Evolutionary conservation across 257 asterid genomes (phyloP), one percentile per base, ranked within the genome.

Genomic region (Linaria vulgaris): DNA sequence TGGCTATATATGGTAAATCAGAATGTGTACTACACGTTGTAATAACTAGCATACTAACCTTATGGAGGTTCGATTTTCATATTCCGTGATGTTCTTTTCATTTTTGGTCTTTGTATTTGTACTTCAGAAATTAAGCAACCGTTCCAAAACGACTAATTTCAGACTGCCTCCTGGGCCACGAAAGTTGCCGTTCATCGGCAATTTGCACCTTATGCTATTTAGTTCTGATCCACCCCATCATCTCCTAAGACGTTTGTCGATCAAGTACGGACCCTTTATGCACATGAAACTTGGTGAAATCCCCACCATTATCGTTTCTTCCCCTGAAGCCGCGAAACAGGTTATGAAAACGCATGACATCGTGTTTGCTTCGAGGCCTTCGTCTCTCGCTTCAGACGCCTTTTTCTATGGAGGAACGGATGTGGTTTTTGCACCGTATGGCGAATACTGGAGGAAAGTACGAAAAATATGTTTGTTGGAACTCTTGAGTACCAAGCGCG

Each of bases 371-470:
- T 52, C 59, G 0, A 74, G 78, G 45, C 80, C 80, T 47, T 27
- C 20, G 24, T 59, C 59, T 38, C 61, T 68, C 15, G 72, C 69
- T 17, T 1, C 72, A 46, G 27, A 60, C 12, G 55, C 51, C 7
- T 14, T 66, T 3, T 30, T 69, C 14, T 46, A 70, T 23, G 52
- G 59, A 48, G 31, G 45, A 30, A 59, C 57, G 6, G 58, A 51
- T n/a, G 52, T 77, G 30, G 58, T 24, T 1, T 77, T 77, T 68
- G 12, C 72, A n/a, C 78, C 78, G 0, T 59, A 46, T 17, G 76
- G 70, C 12, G 69, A 56, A 16, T 68, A 69, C 53, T 75, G 78
- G 80, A 74, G 76, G 71, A 64, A 78, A 21, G 43, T 71, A 10
- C 30, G 80, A 9, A 75, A 65, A 62, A 56, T 75, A 15, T 67